A percentile compares a stretch with the other conserved stretches of the same genome.
Evolutionary conservation across 1,284 basidiomycete genomes (phyloP).

Genomic region (Somion occarium): DNA sequence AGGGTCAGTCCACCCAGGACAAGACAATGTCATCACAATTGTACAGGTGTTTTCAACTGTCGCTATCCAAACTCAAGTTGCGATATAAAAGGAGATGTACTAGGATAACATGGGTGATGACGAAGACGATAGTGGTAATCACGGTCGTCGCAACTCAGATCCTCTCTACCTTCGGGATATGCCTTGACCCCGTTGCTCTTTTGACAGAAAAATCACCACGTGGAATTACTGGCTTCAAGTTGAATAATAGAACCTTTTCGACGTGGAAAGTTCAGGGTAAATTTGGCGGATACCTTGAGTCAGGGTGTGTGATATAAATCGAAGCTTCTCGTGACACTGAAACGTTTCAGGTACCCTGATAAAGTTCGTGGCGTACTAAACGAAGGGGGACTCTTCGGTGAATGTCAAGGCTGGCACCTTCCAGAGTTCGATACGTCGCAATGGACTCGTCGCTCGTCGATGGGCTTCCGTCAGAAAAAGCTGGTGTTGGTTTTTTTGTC

Average conservation of each 20-base stretch:
- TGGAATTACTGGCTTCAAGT: constrained; percentile 70
- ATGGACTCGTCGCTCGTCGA: constrained; percentile 50
- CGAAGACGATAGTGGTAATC: constrained; percentile 48
- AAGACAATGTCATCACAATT: constrained; percentile 72
- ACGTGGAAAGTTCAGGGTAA: constrained; percentile 83
- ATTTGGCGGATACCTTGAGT: constrained; percentile 72
- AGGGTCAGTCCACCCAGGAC: constrained; percentile 40
- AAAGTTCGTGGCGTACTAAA: constrained; percentile 67
- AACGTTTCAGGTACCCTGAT: constrained; percentile 52
- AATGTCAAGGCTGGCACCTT: constrained; percentile 79
- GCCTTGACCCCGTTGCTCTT: background rate
- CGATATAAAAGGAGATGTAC: background rate
- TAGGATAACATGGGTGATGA: constrained; percentile 79
- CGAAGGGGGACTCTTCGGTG: constrained; percentile 77
- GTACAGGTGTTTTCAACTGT: constrained; percentile 44
- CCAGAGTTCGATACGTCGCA: constrained; percentile 62
- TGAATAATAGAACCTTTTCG: constrained; percentile 56
- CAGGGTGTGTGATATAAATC: constrained; percentile 16
- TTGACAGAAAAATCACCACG: constrained; percentile 60
- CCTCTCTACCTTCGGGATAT: too few relatives aligned
- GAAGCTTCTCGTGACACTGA: background rate
- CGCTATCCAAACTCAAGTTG: background rate
- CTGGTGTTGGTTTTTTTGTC: constrained; percentile 78
- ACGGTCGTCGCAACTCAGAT: too few relatives aligned
- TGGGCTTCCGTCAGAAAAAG: constrained; percentile 49